Evolutionary conservation across 139 green algal species (phyloP), one percentile per base, ranked within the genome.

Genomic region (Chlamydomonas asymmetrica): DNA sequence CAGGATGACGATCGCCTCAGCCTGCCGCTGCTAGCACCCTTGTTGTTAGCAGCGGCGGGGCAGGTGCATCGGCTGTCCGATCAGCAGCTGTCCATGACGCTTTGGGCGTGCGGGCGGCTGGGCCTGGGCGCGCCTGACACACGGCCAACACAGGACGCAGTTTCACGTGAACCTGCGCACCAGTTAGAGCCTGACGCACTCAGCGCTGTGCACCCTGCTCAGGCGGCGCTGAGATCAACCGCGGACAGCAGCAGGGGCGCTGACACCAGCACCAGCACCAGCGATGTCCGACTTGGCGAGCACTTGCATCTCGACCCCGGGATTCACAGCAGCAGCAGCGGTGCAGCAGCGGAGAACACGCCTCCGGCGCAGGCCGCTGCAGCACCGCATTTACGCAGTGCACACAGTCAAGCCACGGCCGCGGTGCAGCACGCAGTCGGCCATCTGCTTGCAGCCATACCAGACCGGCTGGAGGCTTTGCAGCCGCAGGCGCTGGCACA

Each of bases 31-130:
- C 40, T 71, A 1, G 32, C 29, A 0, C 2, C 41, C 4, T 25
- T 78, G 29, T 63, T 82, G 37, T 23, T 22, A n/a, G 39, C 63
- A 5, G 76, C 61, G 0, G n/a, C 50, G 1, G 5, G 38, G 0
- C 29, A 54, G 38, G 63, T 60, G 3, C 10, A 2, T 35, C 8
- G 6, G 41, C 66, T 81, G 49, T 52, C 20, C 0, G 34, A 50
- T 31, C 78, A 85, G 74, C 68, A 85, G 73, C 52, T 85, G 23
- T 23, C 50, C 40, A 85, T 81, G 68, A n/a, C 62, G 37, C 54
- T 85, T 13, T 85, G 80, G 80, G 73, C 56, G 13, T 23, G 27
- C 22, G 43, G 32, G 16, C 20, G 66, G 75, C 59, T 82, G 45
- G 54, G 73, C 1, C 22, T 13, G 38, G 23, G 23, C 0, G 59